phyloP scores from a whole-genome alignment of 495 filamentous ascomycete species.

The Tuber brumale region DNA sequence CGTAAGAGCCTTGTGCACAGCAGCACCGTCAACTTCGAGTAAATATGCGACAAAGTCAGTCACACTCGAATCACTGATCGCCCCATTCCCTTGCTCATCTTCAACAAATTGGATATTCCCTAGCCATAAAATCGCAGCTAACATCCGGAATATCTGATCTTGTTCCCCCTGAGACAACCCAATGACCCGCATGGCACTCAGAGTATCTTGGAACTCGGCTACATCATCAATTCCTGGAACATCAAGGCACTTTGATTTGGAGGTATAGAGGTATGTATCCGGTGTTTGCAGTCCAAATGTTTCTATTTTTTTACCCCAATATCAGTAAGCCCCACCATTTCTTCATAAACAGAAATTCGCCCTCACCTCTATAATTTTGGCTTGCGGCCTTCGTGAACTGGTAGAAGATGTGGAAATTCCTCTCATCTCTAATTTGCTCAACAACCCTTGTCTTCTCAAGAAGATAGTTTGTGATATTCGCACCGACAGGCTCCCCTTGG shows the following conservation, averaged over 20 bases:
- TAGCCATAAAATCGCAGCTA: conserved; percentile 87
- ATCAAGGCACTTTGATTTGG: conserved; percentile 84
- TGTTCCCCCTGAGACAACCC: conserved; percentile 83
- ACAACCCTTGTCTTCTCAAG: conserved; percentile 94
- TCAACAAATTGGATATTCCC: conserved; percentile 87
- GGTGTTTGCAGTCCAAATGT: conserved; percentile 84
- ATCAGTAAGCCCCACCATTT: neutral
- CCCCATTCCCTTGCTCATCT: conserved; percentile 80
- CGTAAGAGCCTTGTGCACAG: conserved; percentile 83
- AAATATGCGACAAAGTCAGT: conserved; percentile 92
- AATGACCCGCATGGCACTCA: conserved; percentile 92
- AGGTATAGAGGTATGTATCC: conserved; percentile 92
- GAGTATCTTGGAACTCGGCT: conserved; percentile 82
- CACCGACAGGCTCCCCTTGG: conserved; percentile 88
- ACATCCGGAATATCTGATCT: conserved; percentile 94
- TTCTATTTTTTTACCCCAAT: conserved; percentile 45
- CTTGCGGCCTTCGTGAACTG: conserved; percentile 95
- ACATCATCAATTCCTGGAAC: conserved; percentile 88
- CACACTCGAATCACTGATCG: conserved; percentile 76
- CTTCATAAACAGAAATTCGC: neutral
- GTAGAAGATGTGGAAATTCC: conserved; percentile 99
- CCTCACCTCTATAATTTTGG: conserved; percentile 64
- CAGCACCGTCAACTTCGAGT: conserved; percentile 73
- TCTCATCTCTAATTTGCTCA: conserved; percentile 88
- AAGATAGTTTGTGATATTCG: conserved; percentile 96